Evolutionary conservation across 805 yeast genomes (phyloP).

Genomic region (Maudiozyma turicensis): DNA sequence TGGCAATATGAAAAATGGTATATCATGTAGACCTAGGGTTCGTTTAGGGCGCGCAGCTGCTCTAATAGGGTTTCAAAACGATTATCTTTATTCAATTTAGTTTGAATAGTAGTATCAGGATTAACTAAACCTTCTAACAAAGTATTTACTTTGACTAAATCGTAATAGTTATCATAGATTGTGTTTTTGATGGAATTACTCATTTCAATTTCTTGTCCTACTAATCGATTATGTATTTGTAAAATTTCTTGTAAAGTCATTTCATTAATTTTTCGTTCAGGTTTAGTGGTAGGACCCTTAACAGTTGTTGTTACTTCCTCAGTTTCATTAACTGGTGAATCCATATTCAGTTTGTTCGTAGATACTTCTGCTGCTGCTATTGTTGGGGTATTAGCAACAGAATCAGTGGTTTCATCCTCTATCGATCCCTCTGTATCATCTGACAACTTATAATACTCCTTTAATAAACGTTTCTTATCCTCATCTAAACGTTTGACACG

Average conservation of each 20-base stretch:
- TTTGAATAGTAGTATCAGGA: neutral
- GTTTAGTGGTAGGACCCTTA: neutral
- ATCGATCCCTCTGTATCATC: neutral
- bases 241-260: conserved; percentile 17
- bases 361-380: neutral
- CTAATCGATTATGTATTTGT: conserved; percentile 19
- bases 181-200: conserved; percentile 50
- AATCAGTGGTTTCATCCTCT: neutral
- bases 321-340: neutral
- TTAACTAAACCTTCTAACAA: conserved; percentile 29
- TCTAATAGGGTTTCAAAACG: neutral
- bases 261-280: conserved; percentile 3
- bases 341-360: neutral
- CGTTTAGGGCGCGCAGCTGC: neutral
- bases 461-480: conserved; percentile 18
- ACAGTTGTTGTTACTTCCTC: neutral
- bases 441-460: conserved; percentile 20
- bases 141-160: conserved; percentile 56
- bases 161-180: conserved; percentile 68
- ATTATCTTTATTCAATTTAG: neutral
- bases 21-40: neutral
- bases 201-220: conserved; percentile 23
- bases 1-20: too few species aligned
- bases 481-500: conserved; percentile 13
- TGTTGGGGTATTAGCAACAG: neutral